Base-by-base conservation (phyloP, 805 yeast genomes). In the Candida silvatica region DNA sequence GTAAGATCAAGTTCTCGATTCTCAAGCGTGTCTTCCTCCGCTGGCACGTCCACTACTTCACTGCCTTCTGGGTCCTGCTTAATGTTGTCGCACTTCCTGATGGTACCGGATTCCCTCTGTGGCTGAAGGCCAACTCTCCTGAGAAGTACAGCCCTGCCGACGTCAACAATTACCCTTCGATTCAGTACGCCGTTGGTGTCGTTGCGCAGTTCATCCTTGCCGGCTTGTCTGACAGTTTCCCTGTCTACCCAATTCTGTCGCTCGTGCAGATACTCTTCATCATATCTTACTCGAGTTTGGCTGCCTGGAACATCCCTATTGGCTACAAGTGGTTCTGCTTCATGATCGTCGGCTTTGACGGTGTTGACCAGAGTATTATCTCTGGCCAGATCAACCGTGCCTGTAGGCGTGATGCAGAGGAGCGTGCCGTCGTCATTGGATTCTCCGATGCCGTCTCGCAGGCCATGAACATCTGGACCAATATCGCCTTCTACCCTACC, bases 81-180 rank as follows among this genome's bases (percentile, higher is more conserved):
- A 75, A 78, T 76, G 77, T 78, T 56, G 71, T 72, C 48, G 69
- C 69, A 51, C 75, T 74, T 40, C 68, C 73, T 2, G 60, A 68
- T 15, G 63, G 74, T 32, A 80, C 81, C 11, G 64, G 77, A 8
- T 76, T 69, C 47, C 54, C 71, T 4, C 59, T 81, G 38, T 32
- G 35, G 35, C 29, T 32, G 14, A 18, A 32, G n/a, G 34, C 34
- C 16, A 31, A 31, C 27, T 31, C 27, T 23, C 30, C 30, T n/a
- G 29, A 16, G 17, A 20, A 16, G 8, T 32, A 24, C 22, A 32
- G 22, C 11, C 15, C 25, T 9, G 15, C 29, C 2, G 80, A 64
- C 37, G 54, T 57, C 20, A 59, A 63, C 48, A 52, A 64, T 38
- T 62, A 63, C 35, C 66, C 71, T 0, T 56, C 68, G 16, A 52